Evolutionary conservation across 2,329 filamentous ascomycete species (phyloP).

Genomic region (Cladophialophora chaetospira): DNA sequence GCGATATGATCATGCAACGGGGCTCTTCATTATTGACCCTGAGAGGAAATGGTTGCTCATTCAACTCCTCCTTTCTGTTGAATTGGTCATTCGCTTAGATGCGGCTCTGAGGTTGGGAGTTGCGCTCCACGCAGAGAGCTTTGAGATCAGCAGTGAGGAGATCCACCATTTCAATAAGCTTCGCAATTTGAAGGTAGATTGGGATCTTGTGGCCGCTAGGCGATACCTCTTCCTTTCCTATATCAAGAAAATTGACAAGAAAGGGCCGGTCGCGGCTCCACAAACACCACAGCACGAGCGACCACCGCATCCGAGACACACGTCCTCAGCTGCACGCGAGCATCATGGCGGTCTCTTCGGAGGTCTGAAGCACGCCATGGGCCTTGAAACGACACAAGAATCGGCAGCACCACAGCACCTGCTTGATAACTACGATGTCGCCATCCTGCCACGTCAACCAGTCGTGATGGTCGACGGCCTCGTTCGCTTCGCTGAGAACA

Average conservation of each 20-base stretch:
- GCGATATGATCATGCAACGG: conserved; percentile 20
- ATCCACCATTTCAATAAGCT: conserved; percentile 49
- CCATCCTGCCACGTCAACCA: conserved; percentile 26
- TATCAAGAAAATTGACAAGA: conserved; percentile 23
- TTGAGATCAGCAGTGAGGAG: conserved; percentile 47
- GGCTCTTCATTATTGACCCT: conserved; percentile 19
- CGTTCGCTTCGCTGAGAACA: conserved; percentile 33
- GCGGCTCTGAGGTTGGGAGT: conserved; percentile 48
- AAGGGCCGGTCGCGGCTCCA: neutral
- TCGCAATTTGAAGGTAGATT: conserved; percentile 56
- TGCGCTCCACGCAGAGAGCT: conserved; percentile 42
- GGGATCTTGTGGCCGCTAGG: conserved; percentile 58
- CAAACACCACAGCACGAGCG: neutral
- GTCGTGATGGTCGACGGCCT: conserved; percentile 34
- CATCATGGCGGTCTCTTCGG: conserved; percentile 14
- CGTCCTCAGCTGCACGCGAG: conserved; percentile 14
- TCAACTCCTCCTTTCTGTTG: conserved; percentile 57
- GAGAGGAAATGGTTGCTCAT: conserved; percentile 56
- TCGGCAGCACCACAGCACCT: neutral
- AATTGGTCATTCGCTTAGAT: conserved; percentile 57
- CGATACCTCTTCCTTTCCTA: conserved; percentile 49
- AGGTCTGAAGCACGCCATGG: conserved; percentile 15
- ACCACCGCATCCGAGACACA: neutral
- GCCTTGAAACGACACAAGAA: conserved; percentile 5
- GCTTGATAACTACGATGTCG: conserved; percentile 26